Evolutionary conservation across 2,329 filamentous ascomycete species (phyloP), one percentile per base, ranked within the genome.

Genomic region (Stagonosporopsis tanaceti): DNA sequence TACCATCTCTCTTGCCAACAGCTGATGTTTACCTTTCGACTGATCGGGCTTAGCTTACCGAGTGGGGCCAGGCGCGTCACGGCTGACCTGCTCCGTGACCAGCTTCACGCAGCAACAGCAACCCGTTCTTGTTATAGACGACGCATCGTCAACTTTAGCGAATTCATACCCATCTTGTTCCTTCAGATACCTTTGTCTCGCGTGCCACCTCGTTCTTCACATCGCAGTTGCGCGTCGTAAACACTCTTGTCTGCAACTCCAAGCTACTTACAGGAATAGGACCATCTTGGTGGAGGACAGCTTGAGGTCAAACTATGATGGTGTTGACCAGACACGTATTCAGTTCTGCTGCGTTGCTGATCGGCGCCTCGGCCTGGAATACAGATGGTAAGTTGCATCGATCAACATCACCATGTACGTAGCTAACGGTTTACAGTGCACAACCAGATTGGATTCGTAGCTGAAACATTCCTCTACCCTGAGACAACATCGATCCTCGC

Each of bases 381-480:
- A 69, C 67, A 30, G 73, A 76, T 64, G 73, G 73, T 74, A 25
- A 22, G 2, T 41, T 14, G 7, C 12, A 22, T 20, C 41, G 20
- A 1, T 12, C 12, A 17, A 12, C 6, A 3, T 7, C 7, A 9
- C 15, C 14, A 32, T 15, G 9, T 14, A 14, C 34, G 3, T 22
- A 25, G 28, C 59, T 68, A 40, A 71, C 44, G 34, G 22, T 3
- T 15, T 4, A 32, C 47, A 74, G 76, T 78, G 4, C 76, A 78
- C 57, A 77, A 78, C 42, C 77, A 78, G 46, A 76, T 78, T 45
- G 77, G 75, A 42, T 76, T 76, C 66, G 71, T 75, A 64, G 76
- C 75, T 32, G 76, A 78, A 50, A 64, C 66, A 6, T 75, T 78
- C 53, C 67, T 78, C 35, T 67, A 63, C 1, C 64, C 72, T 3